Evolutionary conservation across 1,284 basidiomycete species (phyloP).

Genomic region (Pyrrhoderma lamaoense): DNA sequence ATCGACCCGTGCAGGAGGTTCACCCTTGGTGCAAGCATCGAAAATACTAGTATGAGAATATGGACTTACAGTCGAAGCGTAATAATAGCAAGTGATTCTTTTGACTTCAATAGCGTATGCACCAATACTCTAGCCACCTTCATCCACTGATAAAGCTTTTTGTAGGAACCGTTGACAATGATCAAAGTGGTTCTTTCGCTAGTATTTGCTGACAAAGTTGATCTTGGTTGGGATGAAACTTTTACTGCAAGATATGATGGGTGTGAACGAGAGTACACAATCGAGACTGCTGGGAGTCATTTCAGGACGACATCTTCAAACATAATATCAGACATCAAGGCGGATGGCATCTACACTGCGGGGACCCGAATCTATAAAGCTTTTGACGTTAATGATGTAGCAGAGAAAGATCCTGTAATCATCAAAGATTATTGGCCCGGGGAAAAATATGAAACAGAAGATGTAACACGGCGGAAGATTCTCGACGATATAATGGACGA

Average conservation of each 20-base stretch:
- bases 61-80: neutral
- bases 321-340: neutral
- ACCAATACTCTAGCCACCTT: too few species aligned
- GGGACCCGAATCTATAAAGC: constrained; percentile 4
- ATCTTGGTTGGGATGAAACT: too few species aligned
- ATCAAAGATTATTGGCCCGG: too few species aligned
- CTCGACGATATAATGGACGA: too few species aligned
- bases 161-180: neutral
- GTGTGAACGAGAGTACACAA: too few species aligned
- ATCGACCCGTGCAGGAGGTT: neutral
- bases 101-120: neutral
- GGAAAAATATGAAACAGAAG: too few species aligned
- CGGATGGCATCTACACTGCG: neutral
- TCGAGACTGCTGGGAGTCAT: too few species aligned
- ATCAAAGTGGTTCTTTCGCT: neutral
- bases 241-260: too few species aligned
- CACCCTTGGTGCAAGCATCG: neutral
- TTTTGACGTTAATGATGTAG: too few species aligned
- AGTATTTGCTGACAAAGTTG: neutral
- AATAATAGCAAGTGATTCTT: neutral
- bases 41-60: neutral
- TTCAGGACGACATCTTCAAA: neutral
- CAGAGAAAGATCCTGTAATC: too few species aligned
- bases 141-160: neutral
- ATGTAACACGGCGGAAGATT: too few species aligned